Conservation (phyloP, 805 yeast genomes). For the Metschnikowia cerradonensis region DNA sequence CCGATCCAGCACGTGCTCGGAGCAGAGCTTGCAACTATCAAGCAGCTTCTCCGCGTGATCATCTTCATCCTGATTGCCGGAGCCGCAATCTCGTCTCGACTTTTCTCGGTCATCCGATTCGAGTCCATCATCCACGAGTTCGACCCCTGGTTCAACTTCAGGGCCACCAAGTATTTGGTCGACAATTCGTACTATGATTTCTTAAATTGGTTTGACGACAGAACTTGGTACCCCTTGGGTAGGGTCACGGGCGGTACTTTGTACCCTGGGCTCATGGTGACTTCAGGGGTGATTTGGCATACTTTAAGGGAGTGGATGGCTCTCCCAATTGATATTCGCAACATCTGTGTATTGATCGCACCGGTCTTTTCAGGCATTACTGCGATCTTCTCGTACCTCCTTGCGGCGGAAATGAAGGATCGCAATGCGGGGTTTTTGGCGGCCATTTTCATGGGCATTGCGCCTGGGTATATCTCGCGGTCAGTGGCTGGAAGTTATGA, state of each 20-base stretch:
- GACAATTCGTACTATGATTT: constrained; percentile 82
- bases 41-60: constrained; percentile 52
- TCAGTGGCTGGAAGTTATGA: constrained; percentile 99
- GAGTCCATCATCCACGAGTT: constrained; percentile 97
- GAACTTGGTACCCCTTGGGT: constrained; percentile 99
- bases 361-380: constrained; percentile 95
- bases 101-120: constrained; percentile 93
- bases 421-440: constrained; percentile 85
- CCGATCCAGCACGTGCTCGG: constrained; percentile 23
- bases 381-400: constrained; percentile 80
- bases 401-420: constrained; percentile 88
- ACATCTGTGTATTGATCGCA: constrained; percentile 91
- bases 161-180: constrained; percentile 93
- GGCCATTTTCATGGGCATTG: constrained; percentile 94
- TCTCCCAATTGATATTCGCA: constrained; percentile 89
- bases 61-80: constrained; percentile 78
- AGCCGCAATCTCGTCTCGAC: constrained; percentile 87
- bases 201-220: constrained; percentile 96
- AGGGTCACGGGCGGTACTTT: constrained; percentile 98
- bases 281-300: constrained; percentile 88
- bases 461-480: constrained; percentile 97
- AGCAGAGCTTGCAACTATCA: constrained; percentile 33
- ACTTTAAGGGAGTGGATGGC: constrained; percentile 56
- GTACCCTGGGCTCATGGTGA: constrained; percentile 97
- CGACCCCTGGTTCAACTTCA: constrained; percentile 93